Evolutionary conservation across 768 basidiomycete species (phyloP).

Genomic region (Lyophyllum decastes): DNA sequence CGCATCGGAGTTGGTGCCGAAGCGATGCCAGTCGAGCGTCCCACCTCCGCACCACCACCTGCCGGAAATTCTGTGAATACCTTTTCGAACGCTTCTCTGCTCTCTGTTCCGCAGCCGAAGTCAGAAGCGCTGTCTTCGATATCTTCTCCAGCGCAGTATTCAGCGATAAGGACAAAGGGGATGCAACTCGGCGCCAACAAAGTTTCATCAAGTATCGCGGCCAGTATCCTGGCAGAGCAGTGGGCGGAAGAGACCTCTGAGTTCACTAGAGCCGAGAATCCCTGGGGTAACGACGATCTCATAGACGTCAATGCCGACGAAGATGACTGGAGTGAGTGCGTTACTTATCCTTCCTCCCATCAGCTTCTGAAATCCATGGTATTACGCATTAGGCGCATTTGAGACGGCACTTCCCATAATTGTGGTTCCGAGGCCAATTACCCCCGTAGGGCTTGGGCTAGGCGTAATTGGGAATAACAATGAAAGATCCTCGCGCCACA

Average conservation of each 20-base stretch:
- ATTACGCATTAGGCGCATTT: constrained; percentile 59
- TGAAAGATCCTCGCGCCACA: neutral
- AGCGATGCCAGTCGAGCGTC: constrained; percentile 31
- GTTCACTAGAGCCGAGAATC: constrained; percentile 43
- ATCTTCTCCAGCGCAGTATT: constrained; percentile 15
- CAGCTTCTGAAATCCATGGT: neutral
- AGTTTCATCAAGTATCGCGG: constrained; percentile 31
- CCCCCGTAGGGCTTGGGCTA: neutral
- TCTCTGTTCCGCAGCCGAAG: neutral
- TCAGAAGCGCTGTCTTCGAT: constrained; percentile 9
- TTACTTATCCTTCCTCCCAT: neutral
- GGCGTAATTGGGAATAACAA: neutral
- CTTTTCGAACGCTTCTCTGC: neutral
- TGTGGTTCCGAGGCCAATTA: constrained; percentile 20
- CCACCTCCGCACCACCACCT: constrained; percentile 44
- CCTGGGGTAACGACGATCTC: constrained; percentile 78
- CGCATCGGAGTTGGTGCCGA: constrained; percentile 47
- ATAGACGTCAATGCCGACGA: constrained; percentile 94
- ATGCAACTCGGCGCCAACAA: constrained; percentile 73
- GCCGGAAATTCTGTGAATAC: constrained; percentile 16
- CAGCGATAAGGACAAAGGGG: constrained; percentile 47
- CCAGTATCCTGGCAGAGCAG: constrained; percentile 48
- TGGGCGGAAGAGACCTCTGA: constrained; percentile 58
- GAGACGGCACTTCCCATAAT: constrained; percentile 51
- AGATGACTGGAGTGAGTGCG: constrained; percentile 89